Conservation (phyloP, 768 basidiomycete species). For the Suillus plorans region DNA sequence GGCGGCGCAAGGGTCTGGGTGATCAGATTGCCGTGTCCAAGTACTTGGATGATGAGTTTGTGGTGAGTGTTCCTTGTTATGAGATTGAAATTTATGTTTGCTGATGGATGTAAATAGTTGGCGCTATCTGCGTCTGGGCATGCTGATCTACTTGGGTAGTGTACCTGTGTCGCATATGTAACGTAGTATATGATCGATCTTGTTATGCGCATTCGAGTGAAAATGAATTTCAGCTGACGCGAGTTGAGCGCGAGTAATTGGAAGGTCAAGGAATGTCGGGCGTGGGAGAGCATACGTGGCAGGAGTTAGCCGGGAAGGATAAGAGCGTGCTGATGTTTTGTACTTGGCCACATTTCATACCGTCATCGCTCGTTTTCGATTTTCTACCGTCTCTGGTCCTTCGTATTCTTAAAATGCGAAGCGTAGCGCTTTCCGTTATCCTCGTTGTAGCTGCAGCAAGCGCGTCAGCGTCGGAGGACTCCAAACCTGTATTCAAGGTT, state of each 20-base stretch:
- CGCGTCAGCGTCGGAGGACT: constrained; percentile 58
- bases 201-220: neutral
- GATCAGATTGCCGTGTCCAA: constrained; percentile 98
- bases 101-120: constrained; percentile 47
- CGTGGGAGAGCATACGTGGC: constrained; percentile 6
- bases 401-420: constrained; percentile 78
- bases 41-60: constrained; percentile 96
- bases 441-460: constrained; percentile 60
- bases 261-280: constrained; percentile 1
- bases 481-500: constrained; percentile 72
- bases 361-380: constrained; percentile 36
- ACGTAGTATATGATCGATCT: constrained; percentile 12
- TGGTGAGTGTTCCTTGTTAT: constrained; percentile 50
- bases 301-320: constrained; percentile 30
- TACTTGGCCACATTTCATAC: constrained; percentile 25
- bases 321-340: constrained; percentile 26
- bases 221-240: constrained; percentile 24
- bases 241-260: neutral
- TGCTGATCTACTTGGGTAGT: constrained; percentile 80
- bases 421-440: constrained; percentile 76
- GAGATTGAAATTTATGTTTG: neutral
- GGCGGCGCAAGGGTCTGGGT: constrained; percentile 92
- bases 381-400: constrained; percentile 52
- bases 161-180: constrained; percentile 12
- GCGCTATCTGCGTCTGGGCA: constrained; percentile 96